These are phyloP conservation scores for Raddia guianensis DNA, from an alignment of 176 grass and related monocot genomes.

Conservation along the genomic window DNA sequence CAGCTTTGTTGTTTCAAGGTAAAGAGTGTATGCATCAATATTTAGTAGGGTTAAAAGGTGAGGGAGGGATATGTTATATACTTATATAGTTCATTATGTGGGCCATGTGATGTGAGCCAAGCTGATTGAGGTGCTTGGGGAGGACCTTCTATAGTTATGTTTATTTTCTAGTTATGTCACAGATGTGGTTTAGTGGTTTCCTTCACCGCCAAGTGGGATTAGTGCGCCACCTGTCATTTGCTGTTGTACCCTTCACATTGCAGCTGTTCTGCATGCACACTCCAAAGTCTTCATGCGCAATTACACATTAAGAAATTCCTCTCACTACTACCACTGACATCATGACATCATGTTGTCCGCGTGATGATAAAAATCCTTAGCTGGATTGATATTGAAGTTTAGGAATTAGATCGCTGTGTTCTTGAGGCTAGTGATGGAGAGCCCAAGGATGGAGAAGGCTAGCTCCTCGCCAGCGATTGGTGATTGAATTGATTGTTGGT, in stretches of 20 bases:
- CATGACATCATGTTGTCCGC: background rate
- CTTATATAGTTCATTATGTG: too few relatives aligned
- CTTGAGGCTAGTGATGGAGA: background rate
- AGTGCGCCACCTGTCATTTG: background rate
- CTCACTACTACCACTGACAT: background rate
- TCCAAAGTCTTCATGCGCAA: background rate
- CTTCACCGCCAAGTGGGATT: slow-evolving; percentile 2
- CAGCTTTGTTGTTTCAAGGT: background rate
- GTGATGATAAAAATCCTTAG: background rate
- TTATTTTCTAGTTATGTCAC: background rate
- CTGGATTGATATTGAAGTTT: background rate
- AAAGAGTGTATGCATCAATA: slow-evolving; percentile 1
- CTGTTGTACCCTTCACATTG: background rate
- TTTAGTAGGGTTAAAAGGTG: background rate
- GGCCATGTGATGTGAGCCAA: too few relatives aligned
- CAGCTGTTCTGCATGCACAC: background rate
- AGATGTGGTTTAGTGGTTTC: background rate
- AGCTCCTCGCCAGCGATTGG: slow-evolving; percentile 19
- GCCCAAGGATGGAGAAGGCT: background rate
- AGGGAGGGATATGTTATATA: too few relatives aligned
- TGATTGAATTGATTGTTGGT: slow-evolving; percentile 40
- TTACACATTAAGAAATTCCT: too few relatives aligned
- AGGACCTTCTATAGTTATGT: background rate
- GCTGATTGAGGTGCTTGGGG: background rate
- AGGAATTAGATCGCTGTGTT: background rate